A percentile compares a stretch with the other conserved stretches of the same genome.
phyloP scores from a whole-genome alignment of 768 basidiomycete species.

The Kwoniella dejecticola region DNA sequence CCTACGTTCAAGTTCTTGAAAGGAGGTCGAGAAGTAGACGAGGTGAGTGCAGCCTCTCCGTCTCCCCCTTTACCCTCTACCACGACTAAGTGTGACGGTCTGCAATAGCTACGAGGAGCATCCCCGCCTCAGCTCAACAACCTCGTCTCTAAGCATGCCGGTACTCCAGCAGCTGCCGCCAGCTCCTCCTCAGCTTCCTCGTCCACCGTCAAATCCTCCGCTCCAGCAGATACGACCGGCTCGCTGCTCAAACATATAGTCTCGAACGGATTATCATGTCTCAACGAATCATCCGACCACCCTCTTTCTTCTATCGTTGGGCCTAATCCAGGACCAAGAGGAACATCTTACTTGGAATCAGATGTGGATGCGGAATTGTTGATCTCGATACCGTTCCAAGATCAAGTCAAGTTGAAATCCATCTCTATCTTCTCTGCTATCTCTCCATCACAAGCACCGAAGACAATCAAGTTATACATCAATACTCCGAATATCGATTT shows the following conservation, averaged over 20 bases:
- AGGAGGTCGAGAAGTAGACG: constrained; percentile 52
- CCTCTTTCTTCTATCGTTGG: constrained; percentile 52
- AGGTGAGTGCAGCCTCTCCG: constrained; percentile 32
- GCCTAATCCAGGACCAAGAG: constrained; percentile 44
- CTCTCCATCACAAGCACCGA: constrained; percentile 50
- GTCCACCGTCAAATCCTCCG: constrained; percentile 23
- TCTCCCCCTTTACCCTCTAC: not conserved
- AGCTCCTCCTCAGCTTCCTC: constrained; percentile 26
- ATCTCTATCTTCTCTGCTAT: constrained; percentile 52
- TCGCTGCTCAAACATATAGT: constrained; percentile 50
- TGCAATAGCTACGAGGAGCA: constrained; percentile 51
- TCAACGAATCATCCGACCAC: constrained; percentile 54
- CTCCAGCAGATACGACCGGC: constrained; percentile 24
- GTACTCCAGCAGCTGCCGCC: constrained; percentile 41
- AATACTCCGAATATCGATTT: constrained; percentile 54
- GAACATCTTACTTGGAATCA: constrained; percentile 53
- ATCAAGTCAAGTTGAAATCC: constrained; percentile 49
- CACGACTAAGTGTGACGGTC: too few relatives aligned
- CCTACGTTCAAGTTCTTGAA: constrained; percentile 56
- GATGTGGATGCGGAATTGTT: constrained; percentile 54
- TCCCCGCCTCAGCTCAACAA: constrained; percentile 50
- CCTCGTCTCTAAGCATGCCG: constrained; percentile 50
- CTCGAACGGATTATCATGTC: constrained; percentile 50
- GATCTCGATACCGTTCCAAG: constrained; percentile 53
- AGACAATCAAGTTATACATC: constrained; percentile 54